Evolutionary conservation across 129 eudicot species (phyloP), one percentile per base, ranked within the genome.

Genomic region (Artemisia annua): DNA sequence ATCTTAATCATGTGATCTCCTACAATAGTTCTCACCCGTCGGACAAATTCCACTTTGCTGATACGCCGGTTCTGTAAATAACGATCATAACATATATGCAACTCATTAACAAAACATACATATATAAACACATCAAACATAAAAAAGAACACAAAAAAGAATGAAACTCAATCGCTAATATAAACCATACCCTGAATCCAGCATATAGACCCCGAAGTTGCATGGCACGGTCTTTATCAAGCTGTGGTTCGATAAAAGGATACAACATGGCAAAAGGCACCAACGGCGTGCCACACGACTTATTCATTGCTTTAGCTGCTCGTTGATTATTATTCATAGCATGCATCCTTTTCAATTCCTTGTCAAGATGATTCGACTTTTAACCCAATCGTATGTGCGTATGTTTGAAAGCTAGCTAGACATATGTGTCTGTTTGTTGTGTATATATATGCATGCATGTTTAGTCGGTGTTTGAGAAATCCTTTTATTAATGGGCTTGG

Each of bases 1-100:
- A 87, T 62, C 77, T 77, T 87, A 55, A 94, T 83, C 91, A 87
- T 86, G 75, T 93, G 97, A 73, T 88, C 91, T 73, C 98, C 98
- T 12, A 90, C 96, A 70, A 93, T 83, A 79, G 63, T 66, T 69
- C 86, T 80, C 96, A 90, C 84, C 71, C 61, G 84, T 50, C 82
- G 80, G 20, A 93, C 87, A 79, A 93, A 93, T 24, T 61, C 86
- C 35, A 84, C 92, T 83, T 88, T 86, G 72, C 86, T 67, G 48
- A 93, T 85, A 51, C 81, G 87, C 70, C 46, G 10, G 10, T 39
- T 39, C 46, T 39, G 46, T 39, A 7, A 8, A 39, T 39, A 39
- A 39, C 7, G 10, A 39, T 39, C 46, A 39, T 53, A 72, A 44
- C 46, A 67, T 51, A 63, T 8, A 7, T 39, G 48, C 35, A 48